These are phyloP conservation scores for Psilocybe sp. DNA, from an alignment of 768 basidiomycete species.

Conservation along the genomic window DNA sequence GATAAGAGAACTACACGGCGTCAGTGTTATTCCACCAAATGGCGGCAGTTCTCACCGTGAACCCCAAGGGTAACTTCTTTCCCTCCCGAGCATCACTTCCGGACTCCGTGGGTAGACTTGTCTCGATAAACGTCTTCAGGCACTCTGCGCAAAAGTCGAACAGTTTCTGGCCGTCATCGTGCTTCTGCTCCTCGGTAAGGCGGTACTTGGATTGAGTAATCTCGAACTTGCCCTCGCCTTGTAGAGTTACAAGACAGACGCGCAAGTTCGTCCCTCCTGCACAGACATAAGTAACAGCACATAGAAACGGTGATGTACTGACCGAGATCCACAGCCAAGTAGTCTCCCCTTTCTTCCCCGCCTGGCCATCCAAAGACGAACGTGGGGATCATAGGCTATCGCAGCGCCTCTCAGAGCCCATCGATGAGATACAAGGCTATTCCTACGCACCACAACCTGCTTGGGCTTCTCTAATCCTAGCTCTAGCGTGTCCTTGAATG, in stretches of 20 bases:
- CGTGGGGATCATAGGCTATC: conserved; percentile 92
- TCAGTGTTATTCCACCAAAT: conserved; percentile 3
- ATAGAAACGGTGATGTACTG: conserved; percentile 22
- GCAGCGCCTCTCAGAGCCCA: not conserved
- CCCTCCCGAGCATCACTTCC: conserved; percentile 47
- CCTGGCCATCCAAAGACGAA: conserved; percentile 96
- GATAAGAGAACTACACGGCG: conserved; percentile 80
- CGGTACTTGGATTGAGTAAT: conserved; percentile 98
- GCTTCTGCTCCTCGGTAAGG: conserved; percentile 96
- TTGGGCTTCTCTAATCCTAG: conserved; percentile 76
- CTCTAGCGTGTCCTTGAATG: conserved; percentile 91
- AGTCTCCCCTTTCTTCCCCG: conserved; percentile 86
- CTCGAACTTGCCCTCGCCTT: conserved; percentile 94
- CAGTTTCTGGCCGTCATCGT: conserved; percentile 90
- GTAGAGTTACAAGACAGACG: conserved; percentile 91
- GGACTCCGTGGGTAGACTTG: conserved; percentile 56
- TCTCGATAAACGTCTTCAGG: conserved; percentile 82
- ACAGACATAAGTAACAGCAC: not conserved
- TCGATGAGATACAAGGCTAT: conserved; percentile 5
- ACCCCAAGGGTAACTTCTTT: conserved; percentile 77
- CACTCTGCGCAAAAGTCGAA: conserved; percentile 99
- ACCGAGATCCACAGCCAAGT: conserved; percentile 88
- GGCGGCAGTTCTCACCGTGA: conserved; percentile 66
- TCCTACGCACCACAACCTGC: conserved; percentile 81
- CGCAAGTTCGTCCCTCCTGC: conserved; percentile 95